Conservation (phyloP, 352 stramenopile genomes). For the Pythium periplocum region DNA sequence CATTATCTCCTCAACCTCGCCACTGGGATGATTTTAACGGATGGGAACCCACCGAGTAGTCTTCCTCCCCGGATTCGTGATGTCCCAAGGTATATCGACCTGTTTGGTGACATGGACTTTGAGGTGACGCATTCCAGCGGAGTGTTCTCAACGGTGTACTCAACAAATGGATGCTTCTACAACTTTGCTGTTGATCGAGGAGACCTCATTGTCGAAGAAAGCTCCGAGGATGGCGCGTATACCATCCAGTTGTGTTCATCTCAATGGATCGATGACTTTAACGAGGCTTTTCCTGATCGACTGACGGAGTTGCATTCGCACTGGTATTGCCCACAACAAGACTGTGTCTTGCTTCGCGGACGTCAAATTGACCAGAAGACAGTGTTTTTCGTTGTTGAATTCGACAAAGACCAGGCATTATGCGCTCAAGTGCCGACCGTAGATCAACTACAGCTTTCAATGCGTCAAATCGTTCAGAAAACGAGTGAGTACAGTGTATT, state of each 20-base stretch:
- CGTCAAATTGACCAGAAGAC: background rate
- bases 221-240: background rate
- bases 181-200: constrained; percentile 24
- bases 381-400: too few species aligned
- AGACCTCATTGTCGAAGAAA: constrained; percentile 33
- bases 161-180: constrained; percentile 15
- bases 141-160: constrained; percentile 25
- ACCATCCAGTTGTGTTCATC: constrained; percentile 30
- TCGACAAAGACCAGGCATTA: too few species aligned
- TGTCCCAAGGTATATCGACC: constrained; percentile 14
- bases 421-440: too few species aligned
- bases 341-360: constrained; percentile 33
- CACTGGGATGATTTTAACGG: too few species aligned
- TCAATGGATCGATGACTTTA: constrained; percentile 24
- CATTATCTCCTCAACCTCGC: too few species aligned
- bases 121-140: constrained; percentile 30
- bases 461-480: too few species aligned
- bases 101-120: constrained; percentile 50
- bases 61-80: too few species aligned
- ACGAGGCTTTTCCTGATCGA: constrained; percentile 19
- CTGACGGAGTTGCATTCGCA: constrained; percentile 32
- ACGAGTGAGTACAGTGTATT: too few species aligned
- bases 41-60: too few species aligned
- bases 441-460: too few species aligned
- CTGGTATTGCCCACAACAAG: constrained; percentile 42